Percentiles rank a stretch among this genome's conserved stretches.
Conservation (phyloP, 768 basidiomycete species). For the Mycena crocata region DNA sequence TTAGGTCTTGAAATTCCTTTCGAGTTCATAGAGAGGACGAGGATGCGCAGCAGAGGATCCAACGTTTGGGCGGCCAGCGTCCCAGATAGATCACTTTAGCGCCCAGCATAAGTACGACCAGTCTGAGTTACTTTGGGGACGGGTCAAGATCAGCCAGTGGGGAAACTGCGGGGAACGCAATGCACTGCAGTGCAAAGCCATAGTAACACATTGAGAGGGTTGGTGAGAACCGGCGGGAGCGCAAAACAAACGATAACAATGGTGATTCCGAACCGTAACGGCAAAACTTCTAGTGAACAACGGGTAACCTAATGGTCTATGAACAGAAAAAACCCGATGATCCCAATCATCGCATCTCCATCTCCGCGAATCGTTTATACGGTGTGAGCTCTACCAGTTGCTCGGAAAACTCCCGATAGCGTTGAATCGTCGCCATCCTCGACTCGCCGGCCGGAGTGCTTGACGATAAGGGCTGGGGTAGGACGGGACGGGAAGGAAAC, state of each 20-base stretch:
- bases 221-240: too few relatives aligned
- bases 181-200: too few relatives aligned
- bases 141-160: background rate
- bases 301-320: too few relatives aligned
- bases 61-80: conserved; percentile 5
- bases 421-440: conserved; percentile 29
- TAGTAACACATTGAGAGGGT: too few relatives aligned
- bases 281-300: too few relatives aligned
- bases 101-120: background rate
- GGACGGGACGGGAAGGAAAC: conserved; percentile 23
- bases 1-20: background rate
- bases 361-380: conserved; percentile 21
- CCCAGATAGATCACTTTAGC: background rate
- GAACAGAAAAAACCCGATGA: too few relatives aligned
- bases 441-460: conserved; percentile 8
- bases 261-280: too few relatives aligned
- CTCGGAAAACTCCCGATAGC: conserved; percentile 35
- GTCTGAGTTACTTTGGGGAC: background rate
- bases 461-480: conserved; percentile 23
- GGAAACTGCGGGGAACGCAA: too few relatives aligned
- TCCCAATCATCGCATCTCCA: too few relatives aligned
- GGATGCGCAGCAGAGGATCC: background rate
- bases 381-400: conserved; percentile 28
- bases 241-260: too few relatives aligned
- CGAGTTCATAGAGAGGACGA: background rate